Base-by-base conservation (phyloP, 441 rosid species). In the Breynia disticha region DNA sequence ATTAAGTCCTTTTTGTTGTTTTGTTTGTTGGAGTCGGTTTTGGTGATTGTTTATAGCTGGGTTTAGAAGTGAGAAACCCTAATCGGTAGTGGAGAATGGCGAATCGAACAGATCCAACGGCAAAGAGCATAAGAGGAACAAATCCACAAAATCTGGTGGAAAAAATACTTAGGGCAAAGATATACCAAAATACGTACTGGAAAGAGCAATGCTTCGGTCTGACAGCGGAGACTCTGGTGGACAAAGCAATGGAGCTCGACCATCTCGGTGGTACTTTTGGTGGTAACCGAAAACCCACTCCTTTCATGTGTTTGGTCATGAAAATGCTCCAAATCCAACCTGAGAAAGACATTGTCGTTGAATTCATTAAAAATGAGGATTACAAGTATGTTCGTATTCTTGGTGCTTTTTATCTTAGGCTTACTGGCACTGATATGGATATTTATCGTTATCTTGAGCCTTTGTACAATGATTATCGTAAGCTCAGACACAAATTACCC, bases 301-400 rank as follows among this genome's bases (percentile, higher is more conserved):
- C 97, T 1, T 93, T 93, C 66, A 79, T 89, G 65, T 89, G 97
- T 54, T 76, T 84, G 21, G 76, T 86, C 67, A 65, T 87, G 79
- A 93, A 93, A 74, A 89, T 89, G 97, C 84, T 86, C 16, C 99
- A 93, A 65, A 89, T 93, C 64, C 99, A 89, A 71, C 97, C 95
- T 22, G 95, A 93, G 70, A 93, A 93, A 47, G 96, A 89, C 24
- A 84, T 89, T 35, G 96, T 89, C 15, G 96, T 93, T 5, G 97
- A 93, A 64, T 89, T 93, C 72, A 93, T 93, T 0, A 84, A 84
- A 48, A 89, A 89, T 60, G 97, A 89, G 65, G 97, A 89, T 66
- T 89, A 83, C 86, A 93, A 89, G 97, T 89, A 90, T 63, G 95
- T 91, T 16, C 88, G 97, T 18, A 57, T 86, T 2, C 88, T 93